Evolutionary conservation across 352 stramenopile genomes (phyloP), one percentile per base, ranked within the genome.

Genomic region (Phytophthora idaei): DNA sequence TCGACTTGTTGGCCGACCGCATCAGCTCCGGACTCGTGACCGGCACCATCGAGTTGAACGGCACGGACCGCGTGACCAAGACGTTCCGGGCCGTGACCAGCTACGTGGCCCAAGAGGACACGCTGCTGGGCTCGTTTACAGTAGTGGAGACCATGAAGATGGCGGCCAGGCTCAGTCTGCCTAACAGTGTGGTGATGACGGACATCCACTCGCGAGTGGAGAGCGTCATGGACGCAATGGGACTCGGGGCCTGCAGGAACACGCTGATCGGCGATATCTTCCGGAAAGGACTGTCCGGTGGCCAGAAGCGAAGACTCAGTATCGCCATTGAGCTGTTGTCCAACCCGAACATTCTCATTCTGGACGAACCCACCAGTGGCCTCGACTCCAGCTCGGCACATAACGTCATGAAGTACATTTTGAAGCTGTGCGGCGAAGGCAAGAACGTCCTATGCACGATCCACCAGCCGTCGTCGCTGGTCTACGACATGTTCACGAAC

Each of bases 291-390:
- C 64, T 96, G 9, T 86, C 70, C 5, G 86, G 85, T 29, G 89
- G 87, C 55, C 86, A 95, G 46, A 91, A 93, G 56, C 71, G 83
- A 1, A 73, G 89, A 34, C 72, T 97, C 5, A 81, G 65, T 27
- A 89, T 97, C 50, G 90, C 73, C 1, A 78, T 95, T 28, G 89
- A 93, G 59, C 64, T 96, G 37, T 60, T 96, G 12, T 80, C 69
- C 1, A 75, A 83, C 50, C 88, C 90, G 7, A 71, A 59, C 1
- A 78, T 96, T 17, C 50, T 97, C 4, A 87, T 94, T 57, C 65
- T 95, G 2, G 87, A 96, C 55, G 85, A 95, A 63, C 83, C 86
- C 9, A 89, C 83, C 21, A 85, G 68, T 12, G 78, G 78, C 12
- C 41, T 87, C 4, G 78, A 87, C 68, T 87, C 79, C 37, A 73